These are phyloP conservation scores for Globisporangium spiculum DNA, from an alignment of 352 stramenopile species.

Conservation along the genomic window DNA sequence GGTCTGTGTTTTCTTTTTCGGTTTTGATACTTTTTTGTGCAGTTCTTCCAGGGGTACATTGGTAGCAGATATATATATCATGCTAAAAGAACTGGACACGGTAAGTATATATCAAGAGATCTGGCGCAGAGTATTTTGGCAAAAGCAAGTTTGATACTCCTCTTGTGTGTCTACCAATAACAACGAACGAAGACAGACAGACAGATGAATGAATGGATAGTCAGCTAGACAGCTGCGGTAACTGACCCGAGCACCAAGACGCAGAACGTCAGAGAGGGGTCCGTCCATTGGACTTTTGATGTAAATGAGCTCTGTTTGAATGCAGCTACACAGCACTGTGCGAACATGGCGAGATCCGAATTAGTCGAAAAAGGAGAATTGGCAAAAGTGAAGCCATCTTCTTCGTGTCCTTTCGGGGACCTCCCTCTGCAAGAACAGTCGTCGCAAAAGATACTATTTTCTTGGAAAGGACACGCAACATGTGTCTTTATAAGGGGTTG, in stretches of 20 bases:
- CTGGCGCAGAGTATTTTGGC: too few species aligned
- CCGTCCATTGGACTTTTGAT: neutral
- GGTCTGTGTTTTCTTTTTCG: neutral
- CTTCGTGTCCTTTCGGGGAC: neutral
- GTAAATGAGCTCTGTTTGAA: neutral
- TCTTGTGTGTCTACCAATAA: too few species aligned
- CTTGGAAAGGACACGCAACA: neutral
- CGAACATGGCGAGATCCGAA: neutral
- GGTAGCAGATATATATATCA: too few species aligned
- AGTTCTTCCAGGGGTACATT: too few species aligned
- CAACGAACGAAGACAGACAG: too few species aligned
- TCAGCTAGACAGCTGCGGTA: too few species aligned
- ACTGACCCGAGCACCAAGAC: too few species aligned
- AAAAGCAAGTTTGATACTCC: too few species aligned
- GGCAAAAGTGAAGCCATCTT: neutral
- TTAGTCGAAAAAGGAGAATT: neutral
- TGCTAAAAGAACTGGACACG: neutral
- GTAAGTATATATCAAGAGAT: neutral
- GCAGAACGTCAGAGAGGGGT: too few species aligned
- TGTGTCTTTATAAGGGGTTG: neutral
- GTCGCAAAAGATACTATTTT: constrained; percentile 2
- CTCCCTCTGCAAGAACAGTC: neutral
- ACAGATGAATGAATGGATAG: too few species aligned
- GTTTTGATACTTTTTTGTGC: neutral
- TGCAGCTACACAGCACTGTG: too few species aligned